Base-by-base conservation (phyloP, 148 eudicot genomes). In the Agrostemma githago region DNA sequence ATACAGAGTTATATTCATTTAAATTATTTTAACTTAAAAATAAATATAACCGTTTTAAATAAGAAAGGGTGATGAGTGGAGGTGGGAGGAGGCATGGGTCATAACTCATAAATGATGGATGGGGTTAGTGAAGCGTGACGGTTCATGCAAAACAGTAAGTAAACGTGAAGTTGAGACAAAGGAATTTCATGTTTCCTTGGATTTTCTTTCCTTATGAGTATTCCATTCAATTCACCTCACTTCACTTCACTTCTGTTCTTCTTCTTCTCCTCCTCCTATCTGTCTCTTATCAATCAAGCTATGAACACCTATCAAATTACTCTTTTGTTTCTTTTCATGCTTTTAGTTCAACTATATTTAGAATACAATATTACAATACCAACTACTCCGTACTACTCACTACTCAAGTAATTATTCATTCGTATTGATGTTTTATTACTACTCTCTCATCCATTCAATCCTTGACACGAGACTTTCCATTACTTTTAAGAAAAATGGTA, bases 131-230 rank as follows among this genome's bases (percentile, higher is more conserved):
- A 74, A 79, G 66, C 82, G 82, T 79, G 82, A 79, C 82, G 78
- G 71, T 79, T 79, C 82, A 74, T 74, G 74, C 82, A 79, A 74
- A 53, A 79, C 78, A 79, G 74, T 56, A 69, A 69, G 42, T 42
- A 70, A 69, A 74, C 74, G 63, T 74, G 77, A 73, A 66, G 42
- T 63, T 37, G 72, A 72, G 39, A 7, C 4, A 59, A 42, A 51
- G 74, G 40, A 51, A 42, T 19, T 40, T 66, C 17, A 17, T 57
- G 54, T 53, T 56, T 21, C 37, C 20, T 44, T 34, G 5, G 16
- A 5, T 62, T 62, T 73, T 17, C 20, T 38, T 68, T 74, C 71
- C 56, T 43, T 67, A 26, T 62, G 59, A 69, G 44, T 68, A 46
- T 43, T 61, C 14, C 4, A 12, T 51, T 74, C 74, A 71, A 40